Base-by-base conservation (phyloP, 257 asterid species). In the Fraxinus cuspidata region DNA sequence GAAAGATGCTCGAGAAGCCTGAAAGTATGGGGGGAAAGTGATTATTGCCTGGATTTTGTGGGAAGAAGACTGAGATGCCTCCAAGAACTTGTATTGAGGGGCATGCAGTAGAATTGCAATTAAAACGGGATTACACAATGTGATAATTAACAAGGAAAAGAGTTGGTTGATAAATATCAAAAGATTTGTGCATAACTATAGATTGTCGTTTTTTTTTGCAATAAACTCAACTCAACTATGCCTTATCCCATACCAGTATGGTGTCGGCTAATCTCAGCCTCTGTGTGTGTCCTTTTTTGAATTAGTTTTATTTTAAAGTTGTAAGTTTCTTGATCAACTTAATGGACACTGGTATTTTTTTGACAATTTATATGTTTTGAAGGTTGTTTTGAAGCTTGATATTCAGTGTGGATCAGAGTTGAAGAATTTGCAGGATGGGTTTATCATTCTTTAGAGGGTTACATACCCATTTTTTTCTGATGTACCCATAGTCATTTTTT, bases 401-500 rank as follows among this genome's bases (percentile, higher is more conserved):
- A 63, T 56, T 44, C 5, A 56, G 65, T 19, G 25, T 56, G 65
- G 27, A 25, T 63, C 68, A 25, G 32, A 63, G 68, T 63, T 63
- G 68, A 63, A 63, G 68, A 56, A 44, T 42, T 38, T 74, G 71
- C 71, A 78, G 79, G 73, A 96, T 93, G 99, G 91, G 97, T 51
- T 80, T 92, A 80, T 88, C 96, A 37, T 76, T 96, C 84, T 86
- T 91, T 78, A 90, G 90, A 80, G 96, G 98, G 84, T 82, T 96
- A 76, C 89, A 85, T 77, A 67, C 86, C 13, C 85, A 80, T 65
- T 87, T 87, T 29, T 91, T 84, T 58, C 84, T 78, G 80, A 44
- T 81, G n/a, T 88, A 84, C 78, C 92, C 96, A 21, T 92, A 96
- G 10, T 76, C 89, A 63, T 83, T 74, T 82, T 81, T 86, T 72